Evolutionary conservation across 2,329 filamentous ascomycete species (phyloP).

Genomic region (Ascochyta rabiei): DNA sequence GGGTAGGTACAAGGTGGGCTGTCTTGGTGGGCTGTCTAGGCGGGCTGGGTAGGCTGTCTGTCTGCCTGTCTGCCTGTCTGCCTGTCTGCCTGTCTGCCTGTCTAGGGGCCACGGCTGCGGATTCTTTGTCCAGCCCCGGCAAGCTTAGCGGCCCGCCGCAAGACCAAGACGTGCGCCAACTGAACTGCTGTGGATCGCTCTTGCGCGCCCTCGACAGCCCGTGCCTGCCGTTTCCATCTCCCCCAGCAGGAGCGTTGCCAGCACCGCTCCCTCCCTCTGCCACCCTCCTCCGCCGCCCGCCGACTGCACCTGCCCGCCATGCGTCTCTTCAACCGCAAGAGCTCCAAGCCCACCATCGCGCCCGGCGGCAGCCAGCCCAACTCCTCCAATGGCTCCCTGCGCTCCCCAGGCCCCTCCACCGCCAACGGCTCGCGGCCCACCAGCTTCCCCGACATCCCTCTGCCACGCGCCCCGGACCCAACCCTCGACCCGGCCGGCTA

Average conservation of each 20-base stretch:
- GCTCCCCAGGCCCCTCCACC: conserved; percentile 55
- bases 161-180: conserved; percentile 8
- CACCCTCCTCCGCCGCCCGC: conserved; percentile 3
- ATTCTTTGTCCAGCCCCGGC: conserved; percentile 21
- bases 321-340: conserved; percentile 61
- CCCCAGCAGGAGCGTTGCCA: conserved; percentile 20
- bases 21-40: no score
- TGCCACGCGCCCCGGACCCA: conserved; percentile 86
- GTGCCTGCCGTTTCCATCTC: conserved; percentile 14
- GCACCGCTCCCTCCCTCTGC: conserved; percentile 8
- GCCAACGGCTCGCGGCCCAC: conserved; percentile 47
- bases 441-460: conserved; percentile 73
- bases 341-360: conserved; percentile 49
- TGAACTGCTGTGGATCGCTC: conserved; percentile 27
- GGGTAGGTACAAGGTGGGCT: no score
- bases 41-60: no score
- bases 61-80: no score
- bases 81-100: no score
- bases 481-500: conserved; percentile 87
- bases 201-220: conserved; percentile 15
- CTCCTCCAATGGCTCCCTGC: conserved; percentile 57
- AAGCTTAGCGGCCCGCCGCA: conserved; percentile 16
- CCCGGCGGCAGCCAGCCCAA: conserved; percentile 48
- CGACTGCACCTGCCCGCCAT: conserved; percentile 41
- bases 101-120: no score